Conservation (phyloP, 1,284 basidiomycete species). For the Pholiota adiposa region DNA sequence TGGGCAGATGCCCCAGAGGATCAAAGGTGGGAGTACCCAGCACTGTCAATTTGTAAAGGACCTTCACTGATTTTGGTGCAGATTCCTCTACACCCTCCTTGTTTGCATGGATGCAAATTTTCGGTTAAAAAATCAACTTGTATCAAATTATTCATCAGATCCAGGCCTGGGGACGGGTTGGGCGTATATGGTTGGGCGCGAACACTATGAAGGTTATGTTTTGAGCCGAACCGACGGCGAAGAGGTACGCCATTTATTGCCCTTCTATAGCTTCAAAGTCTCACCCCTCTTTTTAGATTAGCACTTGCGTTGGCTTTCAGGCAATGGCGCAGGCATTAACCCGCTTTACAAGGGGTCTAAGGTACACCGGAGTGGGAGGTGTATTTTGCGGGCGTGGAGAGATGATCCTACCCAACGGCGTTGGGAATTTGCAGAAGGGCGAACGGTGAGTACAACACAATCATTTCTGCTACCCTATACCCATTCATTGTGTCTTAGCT, state of each 20-base stretch:
- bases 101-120: conserved; percentile 10
- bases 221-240: not conserved
- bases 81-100: not conserved
- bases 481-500: conserved; percentile 11
- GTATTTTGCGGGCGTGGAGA: conserved; percentile 13
- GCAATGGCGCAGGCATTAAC: not conserved
- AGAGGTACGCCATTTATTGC: conserved; percentile 18
- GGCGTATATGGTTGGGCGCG: not conserved
- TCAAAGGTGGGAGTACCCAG: conserved; percentile 6
- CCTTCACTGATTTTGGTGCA: not conserved
- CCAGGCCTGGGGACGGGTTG: not conserved
- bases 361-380: not conserved
- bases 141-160: not conserved
- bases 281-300: not conserved
- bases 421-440: conserved; percentile 19
- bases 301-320: not conserved
- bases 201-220: conserved; percentile 9
- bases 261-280: not conserved
- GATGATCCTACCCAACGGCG: conserved; percentile 10
- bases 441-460: conserved; percentile 10
- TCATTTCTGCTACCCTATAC: not conserved
- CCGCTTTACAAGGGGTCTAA: not conserved
- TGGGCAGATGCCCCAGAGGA: conserved; percentile 21
- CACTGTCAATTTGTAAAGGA: not conserved
- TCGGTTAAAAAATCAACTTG: not conserved